Base-by-base conservation (phyloP, 768 basidiomycete species). In the Pisolithus tinctorius region DNA sequence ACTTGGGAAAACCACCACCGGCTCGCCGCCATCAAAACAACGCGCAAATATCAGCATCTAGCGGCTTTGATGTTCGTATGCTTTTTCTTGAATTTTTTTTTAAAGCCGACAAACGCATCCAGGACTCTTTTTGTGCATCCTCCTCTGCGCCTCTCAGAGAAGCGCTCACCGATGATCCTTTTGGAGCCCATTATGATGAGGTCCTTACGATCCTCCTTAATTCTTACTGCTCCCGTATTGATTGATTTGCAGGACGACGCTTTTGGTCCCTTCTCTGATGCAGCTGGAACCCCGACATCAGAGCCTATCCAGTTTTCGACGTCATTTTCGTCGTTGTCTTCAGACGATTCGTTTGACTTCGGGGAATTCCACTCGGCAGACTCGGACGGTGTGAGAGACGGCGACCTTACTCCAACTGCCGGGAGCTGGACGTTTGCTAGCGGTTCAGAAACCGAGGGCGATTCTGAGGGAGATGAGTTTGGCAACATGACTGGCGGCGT, bases 201-300 rank as follows among this genome's bases (percentile, higher is more conserved):
- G 83, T 83, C 47, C 44, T 58, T 60, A 49, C 45, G 38, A 8
- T 50, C 14, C 47, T 13, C 11, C 11, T 34, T 34, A 40, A 43
- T 38, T 53, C 17, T 20, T 57, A 38, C 36, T 9, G 30, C 14
- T 31, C 48, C 51, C 29, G 57, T 20, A 6, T 17, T 49, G 8
- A 45, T 16, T 17, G 27, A 29, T 16, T 47, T 54, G 42, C 56
- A 77, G 65, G 69, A 86, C 66, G 86, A 85, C 50, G 76, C 69
- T n/a, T 88, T 88, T 64, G 89, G 88, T 2, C 87, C 89, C 6
- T 91, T 92, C 69, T 82, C 88, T 1, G 86, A 88, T 61, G 62
- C 81, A 2, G 74, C 81, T 1, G 75, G 76, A 1, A 60, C 73
- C 0, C 68, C 69, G 38, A 68, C 73, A 29, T 59, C 75, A 16